phyloP scores from a whole-genome alignment of 148 eudicot genomes.

The Rheum nobile region DNA sequence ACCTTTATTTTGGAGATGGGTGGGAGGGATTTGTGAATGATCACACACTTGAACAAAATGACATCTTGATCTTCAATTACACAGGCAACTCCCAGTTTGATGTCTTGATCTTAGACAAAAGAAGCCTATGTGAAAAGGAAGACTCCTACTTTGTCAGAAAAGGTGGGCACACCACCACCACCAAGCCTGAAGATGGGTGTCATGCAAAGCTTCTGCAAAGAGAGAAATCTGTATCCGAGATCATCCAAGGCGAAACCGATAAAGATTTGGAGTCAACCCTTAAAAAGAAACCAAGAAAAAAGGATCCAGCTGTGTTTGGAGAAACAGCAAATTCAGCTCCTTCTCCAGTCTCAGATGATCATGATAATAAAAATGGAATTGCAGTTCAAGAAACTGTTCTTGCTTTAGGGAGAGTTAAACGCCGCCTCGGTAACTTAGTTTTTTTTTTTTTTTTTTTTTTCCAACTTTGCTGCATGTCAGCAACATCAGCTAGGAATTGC shows the following conservation, averaged over 20 bases:
- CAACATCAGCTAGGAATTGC: not conserved
- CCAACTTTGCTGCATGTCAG: not conserved
- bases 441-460: not conserved
- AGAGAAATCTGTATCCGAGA: not conserved
- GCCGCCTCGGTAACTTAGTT: not conserved
- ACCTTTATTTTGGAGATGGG: conserved; percentile 8
- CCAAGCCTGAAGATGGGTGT: not conserved
- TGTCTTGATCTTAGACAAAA: not conserved
- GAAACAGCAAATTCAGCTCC: not conserved
- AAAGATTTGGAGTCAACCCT: not conserved
- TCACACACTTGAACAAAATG: not conserved
- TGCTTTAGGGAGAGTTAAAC: not conserved
- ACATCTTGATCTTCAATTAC: conserved; percentile 3
- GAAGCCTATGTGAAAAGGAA: conserved; percentile 1
- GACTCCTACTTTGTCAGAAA: conserved; percentile 1
- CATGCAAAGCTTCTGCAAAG: not conserved
- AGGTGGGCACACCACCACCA: not conserved
- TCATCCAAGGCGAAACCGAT: not conserved
- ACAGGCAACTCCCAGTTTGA: conserved; percentile 7
- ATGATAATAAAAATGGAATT: not conserved
- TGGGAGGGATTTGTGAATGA: conserved; percentile 4
- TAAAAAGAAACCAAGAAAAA: not conserved
- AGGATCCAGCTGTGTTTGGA: not conserved
- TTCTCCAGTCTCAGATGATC: not conserved
- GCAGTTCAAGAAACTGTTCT: not conserved